Evolutionary conservation across 1,284 basidiomycete species (phyloP).

Genomic region (Sanghuangporus baumii): DNA sequence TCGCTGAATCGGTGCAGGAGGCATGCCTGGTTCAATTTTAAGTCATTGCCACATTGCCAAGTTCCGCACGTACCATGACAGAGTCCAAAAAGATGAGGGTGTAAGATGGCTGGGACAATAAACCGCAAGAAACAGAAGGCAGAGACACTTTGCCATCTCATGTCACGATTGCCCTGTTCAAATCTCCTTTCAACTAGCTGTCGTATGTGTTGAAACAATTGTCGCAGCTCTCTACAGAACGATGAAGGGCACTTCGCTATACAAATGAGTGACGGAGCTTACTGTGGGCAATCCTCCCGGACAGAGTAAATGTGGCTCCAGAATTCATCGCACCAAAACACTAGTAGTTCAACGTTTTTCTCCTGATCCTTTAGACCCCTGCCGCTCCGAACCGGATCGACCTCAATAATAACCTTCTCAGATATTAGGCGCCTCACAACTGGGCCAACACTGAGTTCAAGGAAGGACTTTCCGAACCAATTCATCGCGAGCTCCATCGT

Average conservation of each 20-base stretch:
- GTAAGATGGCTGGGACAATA: conserved; percentile 74
- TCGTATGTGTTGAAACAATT: conserved; percentile 66
- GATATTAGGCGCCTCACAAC: conserved; percentile 61
- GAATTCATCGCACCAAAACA: conserved; percentile 70
- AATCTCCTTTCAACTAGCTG: conserved; percentile 64
- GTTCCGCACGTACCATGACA: conserved; percentile 61
- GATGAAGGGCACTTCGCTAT: conserved; percentile 13
- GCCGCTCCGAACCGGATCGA: conserved; percentile 62
- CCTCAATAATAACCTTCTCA: conserved; percentile 72
- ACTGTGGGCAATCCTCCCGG: conserved; percentile 70
- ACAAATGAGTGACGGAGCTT: conserved; percentile 27
- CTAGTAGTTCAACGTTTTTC: conserved; percentile 50
- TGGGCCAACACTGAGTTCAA: conserved; percentile 70
- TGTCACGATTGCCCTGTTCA: conserved; percentile 42
- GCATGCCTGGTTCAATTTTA: conserved; percentile 45
- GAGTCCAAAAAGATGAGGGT: conserved; percentile 73
- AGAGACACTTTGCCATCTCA: conserved; percentile 76
- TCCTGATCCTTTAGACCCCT: conserved; percentile 57
- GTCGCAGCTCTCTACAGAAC: conserved; percentile 61
- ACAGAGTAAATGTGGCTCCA: conserved; percentile 76
- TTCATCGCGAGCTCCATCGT: conserved; percentile 73
- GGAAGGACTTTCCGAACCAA: conserved; percentile 67
- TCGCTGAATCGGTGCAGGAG: conserved; percentile 57
- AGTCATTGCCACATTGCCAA: conserved; percentile 33
- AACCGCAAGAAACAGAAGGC: conserved; percentile 84